Percentiles rank a stretch among this genome's conserved stretches.
phyloP scores from a whole-genome alignment of 495 filamentous ascomycete genomes.

The Daldinia concentrica region DNA sequence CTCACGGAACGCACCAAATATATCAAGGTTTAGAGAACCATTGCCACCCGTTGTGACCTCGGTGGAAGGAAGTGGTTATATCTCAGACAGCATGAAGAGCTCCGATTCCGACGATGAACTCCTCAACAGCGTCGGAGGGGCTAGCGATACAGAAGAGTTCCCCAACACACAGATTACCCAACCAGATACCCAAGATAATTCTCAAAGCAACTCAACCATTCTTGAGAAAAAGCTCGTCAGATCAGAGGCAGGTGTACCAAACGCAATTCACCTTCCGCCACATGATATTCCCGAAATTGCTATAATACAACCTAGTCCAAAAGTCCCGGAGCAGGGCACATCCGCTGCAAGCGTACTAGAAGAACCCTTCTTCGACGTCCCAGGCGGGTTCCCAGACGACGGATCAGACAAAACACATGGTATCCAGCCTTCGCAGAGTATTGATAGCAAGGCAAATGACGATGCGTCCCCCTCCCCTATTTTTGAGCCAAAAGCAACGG shows the following conservation, averaged over 20 bases:
- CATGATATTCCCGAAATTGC: slow-evolving; percentile 47
- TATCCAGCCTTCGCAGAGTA: not conserved
- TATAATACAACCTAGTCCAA: slow-evolving; percentile 51
- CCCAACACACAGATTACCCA: slow-evolving; percentile 41
- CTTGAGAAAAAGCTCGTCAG: slow-evolving; percentile 7
- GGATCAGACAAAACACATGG: slow-evolving; percentile 40
- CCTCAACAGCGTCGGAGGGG: slow-evolving; percentile 20
- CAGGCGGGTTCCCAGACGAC: slow-evolving; percentile 57
- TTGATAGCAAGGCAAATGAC: not conserved
- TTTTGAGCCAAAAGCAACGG: slow-evolving; percentile 32
- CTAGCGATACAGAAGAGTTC: slow-evolving; percentile 33
- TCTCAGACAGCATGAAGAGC: slow-evolving; percentile 55
- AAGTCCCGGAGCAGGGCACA: slow-evolving; percentile 12
- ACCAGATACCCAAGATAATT: slow-evolving; percentile 23
- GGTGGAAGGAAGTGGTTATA: slow-evolving; percentile 67
- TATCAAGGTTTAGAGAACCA: slow-evolving; percentile 63
- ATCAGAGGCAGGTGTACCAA: not conserved
- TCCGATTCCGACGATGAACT: slow-evolving; percentile 44
- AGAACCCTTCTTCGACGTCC: slow-evolving; percentile 50
- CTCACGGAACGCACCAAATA: slow-evolving; percentile 56
- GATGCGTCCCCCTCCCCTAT: slow-evolving; percentile 15
- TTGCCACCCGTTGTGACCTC: slow-evolving; percentile 73
- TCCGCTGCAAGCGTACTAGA: slow-evolving; percentile 15
- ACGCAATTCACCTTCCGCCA: not conserved
- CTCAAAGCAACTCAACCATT: slow-evolving; percentile 11